Base-by-base conservation (phyloP, 2,329 filamentous ascomycete species). In the Aspergillus proliferans region DNA sequence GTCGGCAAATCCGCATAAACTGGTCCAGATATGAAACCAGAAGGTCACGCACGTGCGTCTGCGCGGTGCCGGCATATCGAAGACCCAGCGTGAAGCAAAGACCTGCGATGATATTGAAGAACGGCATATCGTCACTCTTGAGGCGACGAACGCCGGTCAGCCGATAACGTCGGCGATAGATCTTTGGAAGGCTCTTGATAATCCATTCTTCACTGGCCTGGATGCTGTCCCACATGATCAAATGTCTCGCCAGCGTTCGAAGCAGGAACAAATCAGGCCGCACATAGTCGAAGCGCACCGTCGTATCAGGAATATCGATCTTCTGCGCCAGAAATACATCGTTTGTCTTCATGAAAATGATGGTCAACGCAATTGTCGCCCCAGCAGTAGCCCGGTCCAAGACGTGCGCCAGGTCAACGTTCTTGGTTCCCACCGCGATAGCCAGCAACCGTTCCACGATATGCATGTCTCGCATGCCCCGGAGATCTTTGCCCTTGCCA, bases 271-370 rank as follows among this genome's bases (percentile, higher is more conserved):
- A 84, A 63, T 98, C 93, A 0, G 93, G 93, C 2, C 93, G 84
- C 15, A 97, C 86, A 64, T 97, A 96, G 65, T 97, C 93, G 65
- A 95, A 97, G 58, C 97, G 91, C 30, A 93, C 78, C 22, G 87
- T 74, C 0, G 93, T 94, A 56, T 95, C 87, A 0, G 94, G 94
- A 0, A 97, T 84, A 65, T 97, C 89, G 46, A 98, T 85, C 73
- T 96, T 97, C 48, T 85, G 83, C 3, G 93, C 93, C 18, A 98
- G 81, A 14, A 87, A 83, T 51, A 82, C 79, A 63, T 98, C 88
- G 55, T 94, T 88, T 0, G 92, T 93, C 70, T 97, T 97, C 88
- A 98, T 93, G 68, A 92, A 98, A 28, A 98, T 92, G 47, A 98
- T 79, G 1, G 90, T 83, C 50, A 96, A 78, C 0, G 93, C 92